Percentiles rank a stretch among this genome's conserved stretches.
These are phyloP conservation scores for Phytophthora cactorum DNA, from an alignment of 352 stramenopile species.

Conservation along the genomic window DNA sequence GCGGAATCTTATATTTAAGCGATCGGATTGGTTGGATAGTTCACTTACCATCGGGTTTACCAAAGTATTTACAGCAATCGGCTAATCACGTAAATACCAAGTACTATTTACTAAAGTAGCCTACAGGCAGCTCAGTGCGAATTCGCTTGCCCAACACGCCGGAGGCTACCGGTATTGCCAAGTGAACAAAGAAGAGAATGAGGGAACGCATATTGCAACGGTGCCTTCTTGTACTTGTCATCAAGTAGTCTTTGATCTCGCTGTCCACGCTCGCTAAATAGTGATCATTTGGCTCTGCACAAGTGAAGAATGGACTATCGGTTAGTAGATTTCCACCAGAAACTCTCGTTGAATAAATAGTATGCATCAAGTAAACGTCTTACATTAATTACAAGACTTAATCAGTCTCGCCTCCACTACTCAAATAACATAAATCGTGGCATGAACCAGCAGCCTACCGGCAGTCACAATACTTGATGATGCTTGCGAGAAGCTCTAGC, in stretches of 20 bases:
- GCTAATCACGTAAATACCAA: not conserved
- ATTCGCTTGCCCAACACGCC: not conserved
- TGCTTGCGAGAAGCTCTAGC: too few relatives aligned
- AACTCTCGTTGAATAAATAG: not conserved
- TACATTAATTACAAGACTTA: too few relatives aligned
- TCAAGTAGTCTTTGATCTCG: not conserved
- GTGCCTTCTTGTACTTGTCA: not conserved
- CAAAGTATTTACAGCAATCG: not conserved
- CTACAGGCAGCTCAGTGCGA: not conserved
- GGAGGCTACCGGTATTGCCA: too few relatives aligned
- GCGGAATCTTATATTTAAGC: conserved; percentile 3
- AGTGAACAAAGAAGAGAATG: too few relatives aligned
- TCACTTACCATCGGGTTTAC: not conserved
- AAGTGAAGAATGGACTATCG: not conserved
- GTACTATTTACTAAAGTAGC: not conserved
- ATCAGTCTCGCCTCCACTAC: too few relatives aligned
- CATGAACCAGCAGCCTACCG: too few relatives aligned
- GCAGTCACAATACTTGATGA: too few relatives aligned
- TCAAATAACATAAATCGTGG: too few relatives aligned
- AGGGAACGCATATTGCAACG: too few relatives aligned
- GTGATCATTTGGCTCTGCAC: not conserved
- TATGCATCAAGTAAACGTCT: not conserved
- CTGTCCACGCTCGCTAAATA: too few relatives aligned
- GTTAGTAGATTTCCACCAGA: not conserved
- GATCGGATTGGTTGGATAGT: not conserved